Base-by-base conservation (phyloP, 495 filamentous ascomycete species). In the Physcia stellaris region DNA sequence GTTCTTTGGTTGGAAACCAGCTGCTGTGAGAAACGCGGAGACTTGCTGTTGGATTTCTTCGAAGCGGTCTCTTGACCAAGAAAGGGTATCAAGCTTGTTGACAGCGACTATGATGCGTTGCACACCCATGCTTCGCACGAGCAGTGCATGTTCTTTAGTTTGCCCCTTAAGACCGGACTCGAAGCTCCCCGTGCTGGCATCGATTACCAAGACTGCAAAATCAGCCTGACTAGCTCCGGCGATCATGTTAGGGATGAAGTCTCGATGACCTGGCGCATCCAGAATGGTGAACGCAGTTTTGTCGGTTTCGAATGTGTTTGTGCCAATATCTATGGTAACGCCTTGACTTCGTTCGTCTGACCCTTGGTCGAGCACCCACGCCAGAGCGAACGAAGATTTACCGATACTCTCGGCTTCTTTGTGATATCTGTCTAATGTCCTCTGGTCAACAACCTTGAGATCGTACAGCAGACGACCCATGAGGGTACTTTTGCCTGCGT, bases 161-260 rank as follows among this genome's bases (percentile, higher is more conserved):
- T 98, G 90, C 1, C 90, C 90, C 48, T 79, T 87, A 26, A 98
- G 67, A 0, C 90, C 90, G 1, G 85, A 81, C 54, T 98, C 90
- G 45, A 95, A 95, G 18, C 83, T 85, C 17, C 87, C 86, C 0
- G 71, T 79, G 36, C 77, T 75, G 17, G 90, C 78, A 55, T 98
- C 90, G 37, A 98, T 82, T 24, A 98, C 90, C 4, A 98, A 66
- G 6, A 98, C 80, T 0, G 88, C 92, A 54, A 96, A 94, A 56
- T 98, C 92, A 2, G 90, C 90, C 57, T 95, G 88, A 28, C 80
- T 85, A 18, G 87, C 86, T 0, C 90, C 90, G 3, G 87, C 92
- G 52, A 98, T 95, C 90, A 98, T 98, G 56, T 94, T 96, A 2
- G 90, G 90, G 28, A 96, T 83, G 54, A 96, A 98, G 50, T 98